Base-by-base conservation (phyloP, 83 land plant species). In the Thuja plicata region DNA sequence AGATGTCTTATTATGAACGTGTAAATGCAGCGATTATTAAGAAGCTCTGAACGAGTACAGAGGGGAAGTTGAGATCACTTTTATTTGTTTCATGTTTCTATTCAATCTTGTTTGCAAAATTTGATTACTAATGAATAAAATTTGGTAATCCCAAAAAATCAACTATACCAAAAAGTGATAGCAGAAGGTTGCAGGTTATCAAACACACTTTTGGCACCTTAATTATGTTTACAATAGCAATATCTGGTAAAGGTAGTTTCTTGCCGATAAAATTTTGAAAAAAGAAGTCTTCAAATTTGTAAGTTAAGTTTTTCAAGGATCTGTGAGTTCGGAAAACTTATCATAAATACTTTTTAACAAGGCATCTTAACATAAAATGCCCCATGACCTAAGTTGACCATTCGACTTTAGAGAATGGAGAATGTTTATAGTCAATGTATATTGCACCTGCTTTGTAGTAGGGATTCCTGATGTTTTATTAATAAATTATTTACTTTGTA, bases 1-100 rank as follows among this genome's bases (percentile, higher is more conserved):
- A 94, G 89, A 93, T 95, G 94, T 92, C 92, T 5, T 95, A 95
- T 86, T 95, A 93, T 89, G 89, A 91, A 43, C 91, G 92, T 37
- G 93, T 89, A 27, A 88, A 88, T 80, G 95, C 92, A 89, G 96
- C 92, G 88, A 92, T 95, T 60, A 79, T 88, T 6, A 95, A 93
- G 90, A 94, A 93, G 88, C 93, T 94, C 12, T 93, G 82, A 87
- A 82, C n/a, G 54, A 15, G 45, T 79, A 1, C 32, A 27, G n/a
- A 82, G 15, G 3, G 34, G 43, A 46, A 27, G 16, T 82, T 8
- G 15, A 82, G 54, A 10, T 46, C 48, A n/a, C 32, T 2, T 16
- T 8, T n/a, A 21, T 82, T 82, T 82, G 54, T 5, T 16, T 12
- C 46, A n/a, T 46, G 32, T 46, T 46, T 15, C 48, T 52, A 82